Evolutionary conservation across 208 protist species (phyloP).

Genomic region (Wallacemonas collosoma): DNA sequence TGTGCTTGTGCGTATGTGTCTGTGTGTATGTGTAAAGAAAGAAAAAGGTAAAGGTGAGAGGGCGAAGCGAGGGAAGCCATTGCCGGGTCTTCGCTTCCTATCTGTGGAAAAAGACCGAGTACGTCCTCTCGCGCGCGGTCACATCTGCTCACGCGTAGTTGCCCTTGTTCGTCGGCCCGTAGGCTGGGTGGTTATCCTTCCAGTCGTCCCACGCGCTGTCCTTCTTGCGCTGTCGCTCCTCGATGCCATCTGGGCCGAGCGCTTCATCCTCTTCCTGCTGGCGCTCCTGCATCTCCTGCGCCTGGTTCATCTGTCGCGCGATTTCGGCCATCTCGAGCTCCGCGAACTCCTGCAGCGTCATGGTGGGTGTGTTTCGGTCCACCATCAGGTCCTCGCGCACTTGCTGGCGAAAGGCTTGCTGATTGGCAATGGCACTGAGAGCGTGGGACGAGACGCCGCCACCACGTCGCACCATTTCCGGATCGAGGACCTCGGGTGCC

Average conservation of each 20-base stretch:
- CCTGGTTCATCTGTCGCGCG: conserved; percentile 68
- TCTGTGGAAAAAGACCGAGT: no score
- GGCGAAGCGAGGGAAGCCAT: no score
- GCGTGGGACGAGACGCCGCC: conserved; percentile 28
- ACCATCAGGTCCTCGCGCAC: conserved; percentile 75
- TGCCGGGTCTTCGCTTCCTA: no score
- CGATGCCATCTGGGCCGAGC: conserved; percentile 79
- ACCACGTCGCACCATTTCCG: conserved; percentile 5
- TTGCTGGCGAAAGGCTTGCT: conserved; percentile 69
- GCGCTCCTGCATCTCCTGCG: conserved; percentile 38
- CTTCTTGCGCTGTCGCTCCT: conserved; percentile 85
- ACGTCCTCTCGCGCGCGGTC: no score
- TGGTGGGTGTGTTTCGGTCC: conserved; percentile 81
- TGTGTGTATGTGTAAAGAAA: not conserved
- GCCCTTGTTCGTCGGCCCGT: conserved; percentile 75
- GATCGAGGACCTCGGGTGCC: conserved; percentile 39
- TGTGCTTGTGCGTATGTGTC: not conserved
- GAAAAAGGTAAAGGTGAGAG: not conserved
- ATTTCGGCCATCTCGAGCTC: conserved; percentile 82
- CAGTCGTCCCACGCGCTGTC: conserved; percentile 76
- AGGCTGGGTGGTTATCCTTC: conserved; percentile 85
- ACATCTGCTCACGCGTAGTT: conserved; percentile 71
- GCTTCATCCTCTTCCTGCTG: conserved; percentile 76
- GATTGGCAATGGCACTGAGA: conserved; percentile 31
- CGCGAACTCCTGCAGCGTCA: conserved; percentile 88